Conservation (phyloP, 1,139 yeast species). For the Geotrichum carabidarum region DNA sequence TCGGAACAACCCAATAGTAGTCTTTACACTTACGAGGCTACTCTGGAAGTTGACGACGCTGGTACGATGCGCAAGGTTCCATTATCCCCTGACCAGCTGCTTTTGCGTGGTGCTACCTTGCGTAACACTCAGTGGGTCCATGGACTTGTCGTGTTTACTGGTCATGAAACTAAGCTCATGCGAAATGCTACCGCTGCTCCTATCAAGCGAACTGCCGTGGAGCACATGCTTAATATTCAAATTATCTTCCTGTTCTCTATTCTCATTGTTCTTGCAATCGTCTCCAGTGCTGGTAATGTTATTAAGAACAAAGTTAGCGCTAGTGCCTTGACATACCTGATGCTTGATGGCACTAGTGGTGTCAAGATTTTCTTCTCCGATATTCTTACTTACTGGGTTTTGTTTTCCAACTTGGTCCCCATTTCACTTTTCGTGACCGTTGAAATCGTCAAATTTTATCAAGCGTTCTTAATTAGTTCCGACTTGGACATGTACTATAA, state of each 20-base stretch:
- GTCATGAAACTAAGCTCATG: slow-evolving; percentile 97
- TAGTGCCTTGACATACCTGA: slow-evolving; percentile 55
- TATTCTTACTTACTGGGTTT: slow-evolving; percentile 88
- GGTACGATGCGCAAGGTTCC: slow-evolving; percentile 48
- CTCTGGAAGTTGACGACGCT: slow-evolving; percentile 52
- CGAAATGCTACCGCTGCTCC: slow-evolving; percentile 98
- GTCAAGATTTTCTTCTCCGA: slow-evolving; percentile 76
- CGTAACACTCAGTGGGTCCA: slow-evolving; percentile 94
- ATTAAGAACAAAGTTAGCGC: slow-evolving; percentile 58
- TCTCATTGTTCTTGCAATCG: slow-evolving; percentile 64
- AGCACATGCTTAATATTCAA: slow-evolving; percentile 87
- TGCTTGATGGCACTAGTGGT: slow-evolving; percentile 63
- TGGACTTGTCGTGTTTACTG: slow-evolving; percentile 91
- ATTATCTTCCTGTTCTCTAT: slow-evolving; percentile 82
- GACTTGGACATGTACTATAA: slow-evolving; percentile 90
- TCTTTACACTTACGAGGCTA: slow-evolving; percentile 91
- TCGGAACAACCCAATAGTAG: slow-evolving; percentile 95
- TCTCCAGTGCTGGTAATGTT: slow-evolving; percentile 86
- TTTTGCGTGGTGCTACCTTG: slow-evolving; percentile 90
- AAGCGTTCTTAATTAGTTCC: slow-evolving; percentile 87
- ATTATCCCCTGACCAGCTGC: slow-evolving; percentile 80
- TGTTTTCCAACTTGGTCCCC: slow-evolving; percentile 92
- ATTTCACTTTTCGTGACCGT: slow-evolving; percentile 86
- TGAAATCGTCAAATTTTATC: slow-evolving; percentile 90
- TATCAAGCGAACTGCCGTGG: slow-evolving; percentile 94